Evolutionary conservation across 192 early-diverging fungal species (phyloP).

Genomic region (Umbelopsis sp.): DNA sequence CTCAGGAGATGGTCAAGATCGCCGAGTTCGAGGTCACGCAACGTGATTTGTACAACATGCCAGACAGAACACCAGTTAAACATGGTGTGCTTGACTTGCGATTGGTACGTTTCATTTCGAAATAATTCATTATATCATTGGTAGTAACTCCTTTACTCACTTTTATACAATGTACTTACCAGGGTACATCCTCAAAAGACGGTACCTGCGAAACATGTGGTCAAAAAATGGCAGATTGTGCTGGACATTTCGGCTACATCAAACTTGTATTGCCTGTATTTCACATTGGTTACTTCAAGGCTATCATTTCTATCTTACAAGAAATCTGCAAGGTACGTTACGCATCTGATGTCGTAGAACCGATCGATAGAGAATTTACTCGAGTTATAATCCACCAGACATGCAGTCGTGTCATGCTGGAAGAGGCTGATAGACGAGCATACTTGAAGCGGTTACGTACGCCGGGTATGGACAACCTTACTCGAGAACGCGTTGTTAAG

Average conservation of each 20-base stretch:
- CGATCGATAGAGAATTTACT: not conserved
- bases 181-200: constrained; percentile 86
- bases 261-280: constrained; percentile 94
- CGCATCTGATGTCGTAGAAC: no score
- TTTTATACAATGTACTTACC: not conserved
- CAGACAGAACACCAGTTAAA: constrained; percentile 75
- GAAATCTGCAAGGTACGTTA: constrained; percentile 89
- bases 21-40: constrained; percentile 91
- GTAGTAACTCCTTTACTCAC: not conserved
- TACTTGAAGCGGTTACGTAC: constrained; percentile 71
- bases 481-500: constrained; percentile 78
- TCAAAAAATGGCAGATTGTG: constrained; percentile 83
- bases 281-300: constrained; percentile 97
- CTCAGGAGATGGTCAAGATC: constrained; percentile 84
- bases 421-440: constrained; percentile 73
- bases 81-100: constrained; percentile 90
- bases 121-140: not conserved
- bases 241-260: constrained; percentile 96
- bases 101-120: constrained; percentile 56
- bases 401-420: constrained; percentile 87
- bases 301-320: constrained; percentile 87
- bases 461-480: constrained; percentile 82
- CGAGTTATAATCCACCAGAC: constrained; percentile 47
- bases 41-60: constrained; percentile 78
- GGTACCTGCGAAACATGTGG: constrained; percentile 90